Evolutionary conservation across 2,329 filamentous ascomycete genomes (phyloP).

Genomic region (Xylariaceae sp.): DNA sequence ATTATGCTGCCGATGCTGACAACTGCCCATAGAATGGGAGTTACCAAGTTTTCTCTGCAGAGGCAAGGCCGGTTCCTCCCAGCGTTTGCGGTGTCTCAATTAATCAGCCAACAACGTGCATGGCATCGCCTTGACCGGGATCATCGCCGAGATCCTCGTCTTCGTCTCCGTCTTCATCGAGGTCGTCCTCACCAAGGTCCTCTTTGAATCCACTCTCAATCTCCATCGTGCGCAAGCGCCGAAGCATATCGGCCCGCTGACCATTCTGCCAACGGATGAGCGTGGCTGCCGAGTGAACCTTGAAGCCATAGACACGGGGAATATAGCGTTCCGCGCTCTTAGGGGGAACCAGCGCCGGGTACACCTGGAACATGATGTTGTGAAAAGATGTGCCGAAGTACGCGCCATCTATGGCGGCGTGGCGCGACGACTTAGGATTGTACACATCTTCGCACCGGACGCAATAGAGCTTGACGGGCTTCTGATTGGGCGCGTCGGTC

Average conservation of each 20-base stretch:
- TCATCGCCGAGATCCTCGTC: constrained; percentile 37
- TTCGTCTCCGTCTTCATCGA: constrained; percentile 55
- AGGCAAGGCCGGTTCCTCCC: not conserved
- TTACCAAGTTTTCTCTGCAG: not conserved
- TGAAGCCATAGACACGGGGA: constrained; percentile 90
- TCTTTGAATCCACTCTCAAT: constrained; percentile 79
- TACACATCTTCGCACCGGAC: constrained; percentile 96
- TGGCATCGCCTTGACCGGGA: constrained; percentile 25
- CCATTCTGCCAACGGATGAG: constrained; percentile 86
- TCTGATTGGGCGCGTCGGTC: constrained; percentile 79
- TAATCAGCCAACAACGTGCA: constrained; percentile 28
- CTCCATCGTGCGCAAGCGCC: constrained; percentile 62
- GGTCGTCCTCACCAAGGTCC: constrained; percentile 53
- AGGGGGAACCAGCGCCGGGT: constrained; percentile 78
- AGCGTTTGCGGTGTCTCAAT: not conserved
- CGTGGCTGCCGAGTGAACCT: constrained; percentile 83
- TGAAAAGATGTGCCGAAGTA: constrained; percentile 99
- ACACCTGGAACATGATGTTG: constrained; percentile 98
- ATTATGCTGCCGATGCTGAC: not conserved
- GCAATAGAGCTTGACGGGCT: constrained; percentile 95
- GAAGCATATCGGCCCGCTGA: constrained; percentile 75
- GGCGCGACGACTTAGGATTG: constrained; percentile 92
- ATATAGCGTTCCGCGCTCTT: constrained; percentile 85
- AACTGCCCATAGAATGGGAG: not conserved
- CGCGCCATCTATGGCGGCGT: constrained; percentile 91